A percentile compares a stretch with the other conserved stretches of the same genome.
These are phyloP conservation scores for Asterophora lycoperdoides DNA, from an alignment of 768 basidiomycete genomes.

Conservation along the genomic window DNA sequence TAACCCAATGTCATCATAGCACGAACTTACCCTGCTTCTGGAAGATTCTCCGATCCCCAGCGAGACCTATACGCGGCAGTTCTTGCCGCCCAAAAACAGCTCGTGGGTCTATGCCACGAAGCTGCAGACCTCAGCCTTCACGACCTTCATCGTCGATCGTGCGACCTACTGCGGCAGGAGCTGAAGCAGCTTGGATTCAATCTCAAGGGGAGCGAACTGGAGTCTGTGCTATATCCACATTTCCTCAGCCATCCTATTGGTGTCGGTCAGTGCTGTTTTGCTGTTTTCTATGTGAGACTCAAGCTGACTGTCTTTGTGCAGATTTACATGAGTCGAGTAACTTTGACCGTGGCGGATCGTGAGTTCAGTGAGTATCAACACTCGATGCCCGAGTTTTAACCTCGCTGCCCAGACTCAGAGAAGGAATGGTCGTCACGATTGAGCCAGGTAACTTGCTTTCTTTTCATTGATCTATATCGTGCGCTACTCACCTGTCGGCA, in stretches of 20 bases:
- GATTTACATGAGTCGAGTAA: constrained; percentile 86
- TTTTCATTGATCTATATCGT: background rate
- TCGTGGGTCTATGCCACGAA: constrained; percentile 60
- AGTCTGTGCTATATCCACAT: constrained; percentile 88
- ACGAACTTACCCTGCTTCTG: constrained; percentile 84
- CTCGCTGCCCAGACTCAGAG: constrained; percentile 48
- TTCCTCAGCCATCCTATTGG: constrained; percentile 91
- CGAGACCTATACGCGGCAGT: constrained; percentile 81
- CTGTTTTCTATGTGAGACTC: background rate
- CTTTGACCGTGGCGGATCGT: constrained; percentile 53
- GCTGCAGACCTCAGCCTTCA: constrained; percentile 55
- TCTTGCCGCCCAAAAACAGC: constrained; percentile 64
- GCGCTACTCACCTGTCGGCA: constrained; percentile 18
- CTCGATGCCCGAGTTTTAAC: background rate
- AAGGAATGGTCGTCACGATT: constrained; percentile 90
- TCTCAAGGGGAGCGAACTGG: constrained; percentile 51
- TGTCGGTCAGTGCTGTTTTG: constrained; percentile 49
- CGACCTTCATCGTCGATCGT: constrained; percentile 73
- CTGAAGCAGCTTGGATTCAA: constrained; percentile 75
- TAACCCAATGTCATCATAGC: constrained; percentile 36
- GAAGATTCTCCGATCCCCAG: constrained; percentile 75
- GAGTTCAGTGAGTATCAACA: constrained; percentile 27
- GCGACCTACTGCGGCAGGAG: constrained; percentile 62
- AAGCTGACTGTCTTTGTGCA: constrained; percentile 24
- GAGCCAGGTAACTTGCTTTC: constrained; percentile 60